Conservation (phyloP, 768 basidiomycete species). For the Candolleomyces eurysporus region DNA sequence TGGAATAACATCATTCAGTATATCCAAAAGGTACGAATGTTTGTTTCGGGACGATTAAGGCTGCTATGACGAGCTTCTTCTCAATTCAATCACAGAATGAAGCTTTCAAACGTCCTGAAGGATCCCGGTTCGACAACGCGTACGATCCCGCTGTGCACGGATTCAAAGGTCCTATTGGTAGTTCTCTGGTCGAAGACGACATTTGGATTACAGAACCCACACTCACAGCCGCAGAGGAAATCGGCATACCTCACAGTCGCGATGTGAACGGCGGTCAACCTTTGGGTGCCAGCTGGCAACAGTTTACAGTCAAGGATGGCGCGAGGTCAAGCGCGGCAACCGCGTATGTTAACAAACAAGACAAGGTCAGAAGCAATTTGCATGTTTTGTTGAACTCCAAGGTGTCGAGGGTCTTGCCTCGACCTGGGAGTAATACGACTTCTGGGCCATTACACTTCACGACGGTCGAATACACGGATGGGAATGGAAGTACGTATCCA, state of each 20-base stretch:
- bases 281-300: constrained; percentile 6
- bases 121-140: constrained; percentile 11
- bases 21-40: constrained; percentile 20
- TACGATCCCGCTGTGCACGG: constrained; percentile 34
- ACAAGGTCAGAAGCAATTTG: constrained; percentile 23
- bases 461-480: constrained; percentile 19
- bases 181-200: constrained; percentile 24
- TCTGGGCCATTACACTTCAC: constrained; percentile 13
- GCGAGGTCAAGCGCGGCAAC: constrained; percentile 23
- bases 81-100: constrained; percentile 9
- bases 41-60: background rate
- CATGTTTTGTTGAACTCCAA: constrained; percentile 27
- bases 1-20: constrained; percentile 30
- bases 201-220: constrained; percentile 31
- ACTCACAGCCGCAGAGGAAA: constrained; percentile 1
- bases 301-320: constrained; percentile 2
- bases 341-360: constrained; percentile 23
- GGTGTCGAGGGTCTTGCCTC: constrained; percentile 23
- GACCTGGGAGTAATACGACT: constrained; percentile 6
- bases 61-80: too few relatives aligned
- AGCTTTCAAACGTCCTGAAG: constrained; percentile 11
- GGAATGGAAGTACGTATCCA: background rate
- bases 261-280: constrained; percentile 7
- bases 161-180: constrained; percentile 23
- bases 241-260: constrained; percentile 18